Base-by-base conservation (phyloP, 306 rosid genomes). In the Phaseolus lunatus region DNA sequence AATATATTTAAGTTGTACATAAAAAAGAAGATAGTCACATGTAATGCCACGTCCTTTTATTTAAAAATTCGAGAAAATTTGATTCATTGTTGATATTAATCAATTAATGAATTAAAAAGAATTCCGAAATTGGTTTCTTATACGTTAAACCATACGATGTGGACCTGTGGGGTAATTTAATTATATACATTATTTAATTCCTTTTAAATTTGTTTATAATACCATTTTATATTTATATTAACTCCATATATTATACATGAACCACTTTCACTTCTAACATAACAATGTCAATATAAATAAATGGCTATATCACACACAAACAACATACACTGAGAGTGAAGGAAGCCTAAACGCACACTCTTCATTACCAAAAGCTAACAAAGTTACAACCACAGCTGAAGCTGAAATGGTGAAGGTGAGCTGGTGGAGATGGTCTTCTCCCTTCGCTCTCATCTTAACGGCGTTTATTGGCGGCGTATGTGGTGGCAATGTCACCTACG, bases 401-500 rank as follows among this genome's bases (percentile, higher is more conserved):
- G 57, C n/a, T 22, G 41, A 39, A 68, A 70, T 52, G 54, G 73
- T 20, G 69, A 26, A 19, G 63, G 5, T 22, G 45, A 1, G 15
- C 44, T 20, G 54, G 39, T 26, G 49, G 85, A 16, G 73, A 59
- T 39, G 50, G 45, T 67, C 48, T 67, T 80, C 80, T 37, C 33
- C 70, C 3, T 26, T 86, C 13, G 83, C 83, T 11, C 12, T 86
- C 56, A 33, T 85, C 14, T 48, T 71, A 9, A 52, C 71, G 22
- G 59, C n/a, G 50, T 80, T 27, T 53, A 49, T 82, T 3, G 70
- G 37, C 58, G 2, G 35, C 66, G 74, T 59, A n/a, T 16, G 56
- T 19, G 87, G 80, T 31, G 84, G 83, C 48, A 82, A 64, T 56
- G 93, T 92, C 37, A 84, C 88, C 19, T 90, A 93, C 41, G 96